Percentiles rank a stretch among this genome's conserved stretches.
Evolutionary conservation across 2,329 filamentous ascomycete species (phyloP).

Genomic region (Ophiostoma sp.): DNA sequence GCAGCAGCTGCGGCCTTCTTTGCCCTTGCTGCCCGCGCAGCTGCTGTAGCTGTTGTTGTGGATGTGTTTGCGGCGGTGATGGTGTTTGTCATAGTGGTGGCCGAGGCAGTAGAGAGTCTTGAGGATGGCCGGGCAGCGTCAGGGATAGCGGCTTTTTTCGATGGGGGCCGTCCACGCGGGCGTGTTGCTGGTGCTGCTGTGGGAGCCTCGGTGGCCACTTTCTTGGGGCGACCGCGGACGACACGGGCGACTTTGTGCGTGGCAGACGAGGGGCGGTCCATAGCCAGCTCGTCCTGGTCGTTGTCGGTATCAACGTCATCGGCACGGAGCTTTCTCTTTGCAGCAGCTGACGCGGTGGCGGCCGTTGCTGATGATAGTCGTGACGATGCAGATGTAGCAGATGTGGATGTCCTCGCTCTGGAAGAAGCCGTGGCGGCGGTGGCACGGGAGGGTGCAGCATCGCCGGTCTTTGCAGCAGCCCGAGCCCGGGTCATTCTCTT

Average conservation of each 20-base stretch:
- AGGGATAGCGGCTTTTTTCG: slow-evolving; percentile 19
- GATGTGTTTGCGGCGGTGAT: slow-evolving; percentile 1
- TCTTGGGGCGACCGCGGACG: slow-evolving; percentile 46
- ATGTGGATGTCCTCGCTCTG: slow-evolving; percentile 30
- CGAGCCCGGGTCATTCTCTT: slow-evolving; percentile 36
- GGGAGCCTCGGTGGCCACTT: slow-evolving; percentile 34
- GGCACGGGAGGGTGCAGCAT: slow-evolving; percentile 30
- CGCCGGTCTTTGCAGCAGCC: slow-evolving; percentile 39
- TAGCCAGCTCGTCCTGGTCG: slow-evolving; percentile 34
- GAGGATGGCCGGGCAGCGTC: slow-evolving; percentile 19
- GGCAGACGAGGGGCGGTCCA: slow-evolving; percentile 25
- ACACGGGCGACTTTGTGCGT: slow-evolving; percentile 36
- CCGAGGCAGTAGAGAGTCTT: not conserved
- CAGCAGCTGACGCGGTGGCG: slow-evolving; percentile 30
- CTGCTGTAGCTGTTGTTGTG: slow-evolving; percentile 27
- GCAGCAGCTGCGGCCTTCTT: slow-evolving; percentile 30
- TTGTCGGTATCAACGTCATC: slow-evolving; percentile 47
- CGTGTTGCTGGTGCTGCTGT: slow-evolving; percentile 27
- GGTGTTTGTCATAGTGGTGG: not conserved
- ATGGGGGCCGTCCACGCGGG: slow-evolving; percentile 32
- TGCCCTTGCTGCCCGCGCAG: slow-evolving; percentile 35
- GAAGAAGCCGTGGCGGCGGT: slow-evolving; percentile 39
- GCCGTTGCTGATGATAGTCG: slow-evolving; percentile 38
- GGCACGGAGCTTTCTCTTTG: slow-evolving; percentile 51
- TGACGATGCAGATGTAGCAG: slow-evolving; percentile 30